These are phyloP conservation scores for Colletotrichum lupini DNA, from an alignment of 2,329 filamentous ascomycete species.

Conservation along the genomic window DNA sequence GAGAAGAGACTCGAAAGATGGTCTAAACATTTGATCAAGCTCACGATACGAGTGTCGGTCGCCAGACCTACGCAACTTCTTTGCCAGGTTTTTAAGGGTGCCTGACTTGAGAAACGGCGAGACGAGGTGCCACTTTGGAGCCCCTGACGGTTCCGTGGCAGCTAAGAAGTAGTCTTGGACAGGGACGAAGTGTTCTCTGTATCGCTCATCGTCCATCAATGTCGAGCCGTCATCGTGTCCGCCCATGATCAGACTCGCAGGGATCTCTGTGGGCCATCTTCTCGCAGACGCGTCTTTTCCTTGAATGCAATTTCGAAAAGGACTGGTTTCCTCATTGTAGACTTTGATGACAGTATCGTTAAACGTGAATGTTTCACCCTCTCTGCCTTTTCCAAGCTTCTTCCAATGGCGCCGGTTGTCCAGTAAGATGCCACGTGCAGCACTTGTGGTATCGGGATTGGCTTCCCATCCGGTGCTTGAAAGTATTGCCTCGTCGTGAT, in stretches of 20 bases:
- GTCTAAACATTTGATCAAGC: slow-evolving; percentile 43
- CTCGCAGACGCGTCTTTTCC: background rate
- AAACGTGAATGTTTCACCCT: slow-evolving; percentile 45
- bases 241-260: slow-evolving; percentile 43
- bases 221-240: slow-evolving; percentile 33
- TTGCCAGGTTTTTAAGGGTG: slow-evolving; percentile 40
- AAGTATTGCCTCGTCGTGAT: slow-evolving; percentile 15
- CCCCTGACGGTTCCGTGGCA: slow-evolving; percentile 14
- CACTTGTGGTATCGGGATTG: background rate
- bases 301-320: slow-evolving; percentile 46
- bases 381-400: slow-evolving; percentile 42
- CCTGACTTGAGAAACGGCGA: slow-evolving; percentile 43
- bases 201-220: slow-evolving; percentile 3
- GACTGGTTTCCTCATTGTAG: slow-evolving; percentile 40
- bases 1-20: slow-evolving; percentile 44
- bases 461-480: slow-evolving; percentile 8
- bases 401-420: slow-evolving; percentile 41
- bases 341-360: slow-evolving; percentile 44
- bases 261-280: slow-evolving; percentile 47
- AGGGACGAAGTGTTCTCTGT: slow-evolving; percentile 40
- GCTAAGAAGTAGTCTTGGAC: slow-evolving; percentile 45
- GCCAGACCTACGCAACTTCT: slow-evolving; percentile 36
- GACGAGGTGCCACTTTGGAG: slow-evolving; percentile 43
- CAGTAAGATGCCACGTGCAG: slow-evolving; percentile 31
- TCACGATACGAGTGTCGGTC: slow-evolving; percentile 38